Base-by-base conservation (phyloP, 495 filamentous ascomycete genomes). In the Penicillium flavigenum region DNA sequence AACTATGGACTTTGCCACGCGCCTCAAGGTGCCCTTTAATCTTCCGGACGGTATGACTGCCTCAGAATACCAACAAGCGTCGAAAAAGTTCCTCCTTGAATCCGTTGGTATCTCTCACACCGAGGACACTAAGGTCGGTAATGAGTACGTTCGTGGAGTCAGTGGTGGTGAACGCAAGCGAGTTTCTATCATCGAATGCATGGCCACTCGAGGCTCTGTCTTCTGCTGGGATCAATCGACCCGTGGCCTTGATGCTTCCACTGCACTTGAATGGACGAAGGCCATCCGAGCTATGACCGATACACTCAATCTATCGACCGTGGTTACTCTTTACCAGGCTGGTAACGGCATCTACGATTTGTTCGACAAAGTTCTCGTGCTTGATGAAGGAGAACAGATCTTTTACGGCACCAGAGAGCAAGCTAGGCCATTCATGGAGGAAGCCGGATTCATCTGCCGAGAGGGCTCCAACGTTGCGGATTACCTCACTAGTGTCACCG, bases 81-180 rank as follows among this genome's bases (percentile, higher is more conserved):
- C 64, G 1, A 88, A 93, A 63, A 83, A 86, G 54, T 91, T 87
- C 56, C 77, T 91, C 17, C 78, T 91, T 5, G 83, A 86, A 49
- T 80, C 87, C 19, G 71, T 86, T 47, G 88, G 88, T 46, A 93
- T 93, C 47, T 82, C 89, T 57, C 89, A 94, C 64, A 93, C 89
- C 0, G 77, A 80, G n/a, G 77, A 89, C 63, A 95, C 90, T 0
- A 86, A 91, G 57, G 88, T 94, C 19, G 90, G 90, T 11, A 87
- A 91, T 58, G 82, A 84, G 6, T 89, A 85, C 57, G 80, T 92
- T 41, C 88, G 90, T 22, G 90, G 90, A 62, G 84, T 96, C n/a
- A 90, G 86, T 4, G 90, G 90, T 39, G 90, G 90, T 42, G 91
- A 96, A 71, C 84, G 91, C 50, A 89, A 89, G 65, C 83, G 84